Conservation (phyloP, 495 filamentous ascomycete genomes). For the Neurospora discreta region DNA sequence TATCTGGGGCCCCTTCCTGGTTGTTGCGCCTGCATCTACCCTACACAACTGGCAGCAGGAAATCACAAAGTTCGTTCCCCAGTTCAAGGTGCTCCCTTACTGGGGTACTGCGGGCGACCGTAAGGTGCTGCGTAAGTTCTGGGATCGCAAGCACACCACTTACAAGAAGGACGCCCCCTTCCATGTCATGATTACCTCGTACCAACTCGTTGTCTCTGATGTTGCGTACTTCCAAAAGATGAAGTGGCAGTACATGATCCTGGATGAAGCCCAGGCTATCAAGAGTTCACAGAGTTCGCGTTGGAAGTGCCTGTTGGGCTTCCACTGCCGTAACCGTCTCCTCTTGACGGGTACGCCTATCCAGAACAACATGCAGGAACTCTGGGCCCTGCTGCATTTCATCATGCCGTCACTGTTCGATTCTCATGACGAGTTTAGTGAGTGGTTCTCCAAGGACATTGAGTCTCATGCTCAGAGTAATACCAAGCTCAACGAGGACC, state of each 20-base stretch:
- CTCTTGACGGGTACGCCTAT: slow-evolving; percentile 95
- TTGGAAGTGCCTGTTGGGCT: slow-evolving; percentile 91
- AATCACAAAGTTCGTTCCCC: slow-evolving; percentile 84
- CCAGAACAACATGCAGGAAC: slow-evolving; percentile 99
- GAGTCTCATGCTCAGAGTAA: slow-evolving; percentile 98
- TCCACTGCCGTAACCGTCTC: slow-evolving; percentile 91
- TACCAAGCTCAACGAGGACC: slow-evolving; percentile 95
- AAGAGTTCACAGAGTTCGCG: slow-evolving; percentile 93
- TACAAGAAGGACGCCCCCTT: slow-evolving; percentile 89
- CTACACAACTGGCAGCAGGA: slow-evolving; percentile 99
- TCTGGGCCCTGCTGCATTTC: slow-evolving; percentile 96
- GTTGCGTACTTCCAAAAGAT: slow-evolving; percentile 97
- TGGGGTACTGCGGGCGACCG: slow-evolving; percentile 93
- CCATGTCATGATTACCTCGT: slow-evolving; percentile 93
- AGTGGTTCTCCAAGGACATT: slow-evolving; percentile 99
- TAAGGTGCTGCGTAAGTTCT: slow-evolving; percentile 95
- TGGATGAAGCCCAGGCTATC: slow-evolving; percentile 97
- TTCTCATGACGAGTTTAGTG: slow-evolving; percentile 97
- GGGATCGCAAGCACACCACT: slow-evolving; percentile 94
- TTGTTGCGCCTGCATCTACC: slow-evolving; percentile 92
- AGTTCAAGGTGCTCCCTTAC: slow-evolving; percentile 90
- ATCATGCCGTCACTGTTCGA: slow-evolving; percentile 99
- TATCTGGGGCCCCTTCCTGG: slow-evolving; percentile 96
- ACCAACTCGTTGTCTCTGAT: slow-evolving; percentile 92
- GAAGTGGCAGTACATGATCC: slow-evolving; percentile 99